phyloP scores from a whole-genome alignment of 495 filamentous ascomycete species.

The Trichocladium uniseriatum region DNA sequence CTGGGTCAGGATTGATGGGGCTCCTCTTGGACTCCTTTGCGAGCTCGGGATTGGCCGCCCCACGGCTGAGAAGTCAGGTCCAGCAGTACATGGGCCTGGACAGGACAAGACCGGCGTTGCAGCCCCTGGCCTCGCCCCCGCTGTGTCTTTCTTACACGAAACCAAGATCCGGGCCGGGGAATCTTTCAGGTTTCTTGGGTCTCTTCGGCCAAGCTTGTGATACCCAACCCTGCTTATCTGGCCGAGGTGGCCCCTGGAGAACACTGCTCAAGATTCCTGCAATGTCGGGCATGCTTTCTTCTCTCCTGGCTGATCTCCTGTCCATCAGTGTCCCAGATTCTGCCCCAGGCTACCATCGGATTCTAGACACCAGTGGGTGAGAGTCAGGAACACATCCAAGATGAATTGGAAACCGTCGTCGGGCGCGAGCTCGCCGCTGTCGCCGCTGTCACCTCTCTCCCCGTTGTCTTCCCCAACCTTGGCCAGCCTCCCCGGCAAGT shows the following conservation, averaged over 20 bases:
- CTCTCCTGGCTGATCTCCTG: background rate
- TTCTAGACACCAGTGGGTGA: background rate
- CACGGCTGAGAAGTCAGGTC: background rate
- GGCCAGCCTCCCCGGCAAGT: constrained; percentile 10
- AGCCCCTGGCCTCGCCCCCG: background rate
- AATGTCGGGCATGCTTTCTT: background rate
- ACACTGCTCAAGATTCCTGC: background rate
- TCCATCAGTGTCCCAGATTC: background rate
- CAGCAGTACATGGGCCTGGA: no score
- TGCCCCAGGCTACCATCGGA: background rate
- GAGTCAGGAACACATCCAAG: background rate
- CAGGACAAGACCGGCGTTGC: no score
- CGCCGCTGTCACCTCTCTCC: constrained; percentile 18
- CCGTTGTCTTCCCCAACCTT: constrained; percentile 12
- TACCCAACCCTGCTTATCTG: background rate
- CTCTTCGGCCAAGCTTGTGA: background rate
- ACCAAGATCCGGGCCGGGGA: background rate
- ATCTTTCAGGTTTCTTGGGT: background rate
- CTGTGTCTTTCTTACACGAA: background rate
- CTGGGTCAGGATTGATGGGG: background rate
- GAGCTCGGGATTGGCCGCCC: background rate
- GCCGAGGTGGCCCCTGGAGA: background rate
- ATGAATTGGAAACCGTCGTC: constrained; percentile 12
- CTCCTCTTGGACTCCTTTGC: background rate
- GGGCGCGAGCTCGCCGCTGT: constrained; percentile 16